These are phyloP conservation scores for Pleomassaria siparia DNA, from an alignment of 2,329 filamentous ascomycete species.

Conservation along the genomic window DNA sequence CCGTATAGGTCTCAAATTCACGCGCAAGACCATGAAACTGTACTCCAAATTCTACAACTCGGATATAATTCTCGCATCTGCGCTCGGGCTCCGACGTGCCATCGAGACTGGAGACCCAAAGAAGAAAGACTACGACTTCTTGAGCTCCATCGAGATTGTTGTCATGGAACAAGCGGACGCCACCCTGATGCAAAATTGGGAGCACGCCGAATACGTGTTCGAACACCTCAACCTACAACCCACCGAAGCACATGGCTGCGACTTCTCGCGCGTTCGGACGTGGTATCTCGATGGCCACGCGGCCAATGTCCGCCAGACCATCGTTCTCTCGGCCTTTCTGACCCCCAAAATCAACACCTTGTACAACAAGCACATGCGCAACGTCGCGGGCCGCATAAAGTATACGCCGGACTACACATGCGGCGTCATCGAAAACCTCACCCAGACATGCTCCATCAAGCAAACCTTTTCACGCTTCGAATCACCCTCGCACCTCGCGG, in stretches of 20 bases:
- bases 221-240: slow-evolving; percentile 89
- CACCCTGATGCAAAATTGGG: slow-evolving; percentile 97
- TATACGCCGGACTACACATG: slow-evolving; percentile 68
- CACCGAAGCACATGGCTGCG: slow-evolving; percentile 85
- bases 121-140: slow-evolving; percentile 76
- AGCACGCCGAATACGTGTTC: slow-evolving; percentile 90
- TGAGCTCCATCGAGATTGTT: slow-evolving; percentile 89
- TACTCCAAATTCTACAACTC: slow-evolving; percentile 96
- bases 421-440: slow-evolving; percentile 68
- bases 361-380: slow-evolving; percentile 73
- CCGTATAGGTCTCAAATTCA: slow-evolving; percentile 93
- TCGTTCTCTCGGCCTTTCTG: slow-evolving; percentile 78
- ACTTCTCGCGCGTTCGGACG: slow-evolving; percentile 84
- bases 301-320: slow-evolving; percentile 78
- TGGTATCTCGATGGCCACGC: slow-evolving; percentile 95
- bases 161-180: slow-evolving; percentile 91
- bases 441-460: slow-evolving; percentile 61
- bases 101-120: slow-evolving; percentile 73
- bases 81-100: slow-evolving; percentile 84
- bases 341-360: slow-evolving; percentile 86
- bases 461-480: slow-evolving; percentile 92
- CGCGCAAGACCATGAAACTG: slow-evolving; percentile 90
- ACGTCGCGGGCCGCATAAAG: slow-evolving; percentile 78
- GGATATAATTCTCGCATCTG: slow-evolving; percentile 90
- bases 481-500: slow-evolving; percentile 66